Evolutionary conservation across 2,329 filamentous ascomycete species (phyloP).

Genomic region (Penicillium oxalicum): DNA sequence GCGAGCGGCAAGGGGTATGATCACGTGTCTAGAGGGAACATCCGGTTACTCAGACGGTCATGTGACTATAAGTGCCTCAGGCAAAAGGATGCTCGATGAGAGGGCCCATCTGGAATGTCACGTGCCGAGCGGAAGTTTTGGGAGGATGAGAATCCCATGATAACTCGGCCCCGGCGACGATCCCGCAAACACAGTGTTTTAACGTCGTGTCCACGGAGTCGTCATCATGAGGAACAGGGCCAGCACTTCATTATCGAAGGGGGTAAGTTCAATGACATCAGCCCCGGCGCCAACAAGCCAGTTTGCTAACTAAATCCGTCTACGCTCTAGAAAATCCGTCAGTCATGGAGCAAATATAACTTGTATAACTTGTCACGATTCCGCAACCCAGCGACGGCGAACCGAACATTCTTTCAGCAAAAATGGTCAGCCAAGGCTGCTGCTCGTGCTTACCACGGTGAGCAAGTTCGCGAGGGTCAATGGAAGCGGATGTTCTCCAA

Average conservation of each 20-base stretch:
- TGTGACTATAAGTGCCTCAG: no score
- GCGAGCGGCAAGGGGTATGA: slow-evolving; percentile 16
- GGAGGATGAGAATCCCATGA: slow-evolving; percentile 12
- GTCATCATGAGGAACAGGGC: slow-evolving; percentile 43
- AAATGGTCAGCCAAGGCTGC: slow-evolving; percentile 90
- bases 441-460: slow-evolving; percentile 84
- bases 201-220: slow-evolving; percentile 14
- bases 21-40: no score
- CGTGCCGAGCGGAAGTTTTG: slow-evolving; percentile 27
- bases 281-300: background rate
- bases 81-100: no score
- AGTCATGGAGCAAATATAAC: slow-evolving; percentile 97
- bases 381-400: slow-evolving; percentile 39
- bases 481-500: slow-evolving; percentile 91
- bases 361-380: slow-evolving; percentile 75
- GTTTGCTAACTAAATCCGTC: slow-evolving; percentile 5
- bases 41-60: no score
- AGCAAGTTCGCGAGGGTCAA: slow-evolving; percentile 85
- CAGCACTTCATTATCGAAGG: slow-evolving; percentile 37
- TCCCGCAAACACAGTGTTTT: slow-evolving; percentile 6
- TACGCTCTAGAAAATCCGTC: slow-evolving; percentile 69
- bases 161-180: slow-evolving; percentile 7
- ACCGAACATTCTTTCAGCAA: slow-evolving; percentile 86
- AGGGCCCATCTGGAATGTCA: no score
- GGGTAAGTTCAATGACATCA: slow-evolving; percentile 26